Evolutionary conservation across 306 rosid genomes (phyloP), one percentile per base, ranked within the genome.

Genomic region (Canavalia ensiformis): DNA sequence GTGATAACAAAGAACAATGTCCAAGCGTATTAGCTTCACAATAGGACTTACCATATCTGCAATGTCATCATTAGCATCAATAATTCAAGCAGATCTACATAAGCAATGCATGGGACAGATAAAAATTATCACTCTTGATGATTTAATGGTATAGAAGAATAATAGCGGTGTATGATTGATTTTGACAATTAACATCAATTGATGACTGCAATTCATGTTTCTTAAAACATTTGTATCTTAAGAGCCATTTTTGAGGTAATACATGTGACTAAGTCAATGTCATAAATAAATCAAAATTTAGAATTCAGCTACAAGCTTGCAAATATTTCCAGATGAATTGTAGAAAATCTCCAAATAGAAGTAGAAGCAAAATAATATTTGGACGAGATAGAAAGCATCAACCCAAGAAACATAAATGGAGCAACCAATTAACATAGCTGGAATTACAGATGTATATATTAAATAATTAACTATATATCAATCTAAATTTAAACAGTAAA

Each of bases 361-460:
- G 45, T 31, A 51, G 76, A 71, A 50, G 50, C 76, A 51, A 13
- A 18, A 71, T 8, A 49, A 25, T 56, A 46, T 8, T 29, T 34
- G 51, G 66, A 60, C 0, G 13, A 31, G 44, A 39, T 0, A 69
- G 46, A 70, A 50, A 70, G 13, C 45, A 70, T 13, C 9, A 1
- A 67, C 31, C 39, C 37, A 68, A 25, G 73, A 51, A 65, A 34
- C 69, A 81, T 29, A 69, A 51, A 54, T 51, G 39, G 55, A 68
- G 28, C 12, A 74, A 74, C 68, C 44, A 62, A 12, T 34, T 62
- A 63, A 35, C 35, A 63, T 63, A 63, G 10, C 46, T 63, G 68
- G 29, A 62, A 62, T 33, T 60, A 31, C 30, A 5, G 13, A 60
- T 60, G 68, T 4, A 12, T 5, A 60, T 60, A 33, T 34, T 28